Conservation (phyloP, 192 early-diverging fungal genomes). For the Chytriomyces hyalinus region DNA sequence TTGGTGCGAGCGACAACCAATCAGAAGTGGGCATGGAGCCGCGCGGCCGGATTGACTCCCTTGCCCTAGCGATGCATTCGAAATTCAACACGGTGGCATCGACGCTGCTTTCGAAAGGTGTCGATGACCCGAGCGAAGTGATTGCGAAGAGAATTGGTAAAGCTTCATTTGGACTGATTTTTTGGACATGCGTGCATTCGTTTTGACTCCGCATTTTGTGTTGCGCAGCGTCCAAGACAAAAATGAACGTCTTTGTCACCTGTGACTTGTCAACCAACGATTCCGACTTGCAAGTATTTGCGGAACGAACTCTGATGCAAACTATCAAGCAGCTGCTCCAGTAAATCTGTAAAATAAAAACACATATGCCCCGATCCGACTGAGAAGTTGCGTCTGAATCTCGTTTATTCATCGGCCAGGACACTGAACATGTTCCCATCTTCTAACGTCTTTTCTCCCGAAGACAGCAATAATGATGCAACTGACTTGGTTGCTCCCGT, state of each 20-base stretch:
- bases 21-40: not conserved
- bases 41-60: constrained; percentile 5
- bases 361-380: not conserved
- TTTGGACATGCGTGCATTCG: not conserved
- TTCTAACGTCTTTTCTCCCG: not conserved
- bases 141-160: constrained; percentile 20
- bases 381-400: not conserved
- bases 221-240: constrained; percentile 6
- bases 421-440: not conserved
- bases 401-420: not conserved
- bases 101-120: not conserved
- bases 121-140: constrained; percentile 7
- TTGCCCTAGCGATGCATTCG: constrained; percentile 7
- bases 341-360: constrained; percentile 3
- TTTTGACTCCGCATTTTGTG: not conserved
- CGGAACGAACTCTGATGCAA: not conserved
- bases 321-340: not conserved
- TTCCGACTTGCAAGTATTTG: constrained; percentile 8
- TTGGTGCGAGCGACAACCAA: not conserved
- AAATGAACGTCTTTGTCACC: constrained; percentile 11
- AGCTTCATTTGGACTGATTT: not conserved
- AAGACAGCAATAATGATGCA: too few relatives aligned
- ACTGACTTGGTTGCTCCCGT: not conserved
- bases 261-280: constrained; percentile 13
- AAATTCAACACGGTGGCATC: constrained; percentile 15